Evolutionary conservation across 805 yeast species (phyloP), one percentile per base, ranked within the genome.

Genomic region (Kuraishia floccosa): DNA sequence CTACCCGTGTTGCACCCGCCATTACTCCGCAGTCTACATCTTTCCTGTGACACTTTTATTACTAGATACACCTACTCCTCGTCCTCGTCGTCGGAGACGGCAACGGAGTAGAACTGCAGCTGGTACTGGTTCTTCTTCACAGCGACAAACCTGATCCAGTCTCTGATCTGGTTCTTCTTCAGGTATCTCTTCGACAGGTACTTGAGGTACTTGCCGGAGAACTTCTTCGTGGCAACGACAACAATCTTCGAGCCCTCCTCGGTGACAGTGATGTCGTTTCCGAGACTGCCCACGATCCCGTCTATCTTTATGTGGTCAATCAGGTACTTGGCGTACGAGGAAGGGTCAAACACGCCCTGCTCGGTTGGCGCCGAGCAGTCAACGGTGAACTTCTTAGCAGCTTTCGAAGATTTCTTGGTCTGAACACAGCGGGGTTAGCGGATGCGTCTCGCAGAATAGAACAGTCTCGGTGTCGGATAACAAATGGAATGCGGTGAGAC

Each of bases 191-290:
- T 93, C 60, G 97, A 84, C 64, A 91, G 75, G 93, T 91, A 91
- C 77, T 93, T 91, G 66, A 89, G 80, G 94, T 91, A 91, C 75
- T 93, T 89, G 72, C 98, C 99, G 51, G 96, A 87, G 91, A 91
- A 89, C 72, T 85, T 80, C 68, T 94, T 68, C 68, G 80, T 76
- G 49, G 96, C 72, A 61, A 86, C 83, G 59, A 91, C 85, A 60
- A 83, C 78, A 61, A 83, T 76, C 72, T 80, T 78, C 74, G 76
- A 69, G 60, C 87, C 93, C 60, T 85, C 91, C 56, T 72, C 68
- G 56, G 85, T 68, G 48, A 89, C 85, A 44, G 87, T 71, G 74
- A 91, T 76, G 60, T 79, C 82, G 63, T 83, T 87, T 71, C 95
- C 96, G 60, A 91, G 80, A 89, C 86, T 83, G 68, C 97, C 96